Conservation (phyloP, 805 yeast species). For the Saccharomycopsis guyanensis region DNA sequence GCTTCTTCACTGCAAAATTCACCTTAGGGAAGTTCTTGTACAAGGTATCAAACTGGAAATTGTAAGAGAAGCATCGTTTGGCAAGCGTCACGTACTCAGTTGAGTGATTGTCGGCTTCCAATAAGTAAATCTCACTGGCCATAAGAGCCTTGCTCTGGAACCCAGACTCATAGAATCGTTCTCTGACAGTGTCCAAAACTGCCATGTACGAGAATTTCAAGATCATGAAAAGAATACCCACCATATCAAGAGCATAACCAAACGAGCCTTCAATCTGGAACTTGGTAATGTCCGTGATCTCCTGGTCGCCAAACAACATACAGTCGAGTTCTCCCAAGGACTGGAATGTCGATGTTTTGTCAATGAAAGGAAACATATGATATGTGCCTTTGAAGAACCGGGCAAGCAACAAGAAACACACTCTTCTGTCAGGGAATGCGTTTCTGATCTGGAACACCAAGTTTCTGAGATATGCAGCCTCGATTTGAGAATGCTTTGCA, state of each 20-base stretch:
- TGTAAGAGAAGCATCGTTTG: constrained; percentile 14
- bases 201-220: constrained; percentile 9
- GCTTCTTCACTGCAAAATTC: constrained; percentile 15
- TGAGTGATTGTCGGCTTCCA: neutral
- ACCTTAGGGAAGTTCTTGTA: constrained; percentile 12
- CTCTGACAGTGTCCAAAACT: constrained; percentile 8
- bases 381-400: constrained; percentile 14
- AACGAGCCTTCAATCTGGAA: constrained; percentile 1
- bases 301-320: neutral
- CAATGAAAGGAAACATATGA: constrained; percentile 14
- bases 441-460: constrained; percentile 7
- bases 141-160: constrained; percentile 7
- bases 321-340: constrained; percentile 2
- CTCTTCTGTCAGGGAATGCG: constrained; percentile 11
- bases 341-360: constrained; percentile 5
- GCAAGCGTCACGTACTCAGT: constrained; percentile 14
- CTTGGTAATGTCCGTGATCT: neutral
- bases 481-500: constrained; percentile 1
- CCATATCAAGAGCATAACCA: constrained; percentile 14
- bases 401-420: constrained; percentile 7
- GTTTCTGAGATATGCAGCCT: neutral
- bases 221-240: constrained; percentile 13
- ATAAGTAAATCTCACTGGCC: constrained; percentile 8
- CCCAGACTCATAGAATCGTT: constrained; percentile 9
- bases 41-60: constrained; percentile 14